Conservation (phyloP, 169 alveolate species). For the Cryptosporidium parvum region DNA sequence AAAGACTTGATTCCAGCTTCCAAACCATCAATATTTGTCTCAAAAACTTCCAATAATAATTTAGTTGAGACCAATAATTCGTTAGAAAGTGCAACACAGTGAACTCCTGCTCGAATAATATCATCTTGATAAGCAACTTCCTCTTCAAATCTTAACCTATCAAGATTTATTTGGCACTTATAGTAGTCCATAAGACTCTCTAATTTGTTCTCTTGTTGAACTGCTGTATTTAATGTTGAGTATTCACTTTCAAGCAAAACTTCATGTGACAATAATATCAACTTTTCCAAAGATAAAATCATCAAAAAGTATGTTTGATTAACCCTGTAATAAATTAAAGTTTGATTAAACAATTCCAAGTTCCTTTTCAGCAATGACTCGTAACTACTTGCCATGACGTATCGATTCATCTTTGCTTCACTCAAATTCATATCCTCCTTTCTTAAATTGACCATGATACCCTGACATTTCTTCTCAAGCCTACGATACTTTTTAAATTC, state of each 20-base stretch:
- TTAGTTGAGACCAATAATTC: not conserved
- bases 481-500: not conserved
- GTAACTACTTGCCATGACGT: not conserved
- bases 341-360: not conserved
- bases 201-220: not conserved
- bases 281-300: not conserved
- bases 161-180: not conserved
- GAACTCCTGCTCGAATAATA: not conserved
- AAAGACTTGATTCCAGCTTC: not conserved
- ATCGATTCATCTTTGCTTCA: not conserved
- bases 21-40: not conserved
- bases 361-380: slow-evolving; percentile 13
- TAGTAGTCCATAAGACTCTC: not conserved
- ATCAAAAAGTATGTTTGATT: not conserved
- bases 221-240: not conserved
- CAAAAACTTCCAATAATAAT: not conserved
- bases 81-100: not conserved
- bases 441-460: not conserved
- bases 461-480: not conserved
- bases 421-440: not conserved
- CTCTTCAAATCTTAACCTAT: not conserved
- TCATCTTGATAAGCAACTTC: not conserved
- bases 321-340: not conserved
- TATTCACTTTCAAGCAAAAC: not conserved
- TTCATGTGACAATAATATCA: not conserved